Evolutionary conservation across 225 moss, liverwort and hornwort genomes (phyloP), one percentile per base, ranked within the genome.

Genomic region (Marchantia paleacea): DNA sequence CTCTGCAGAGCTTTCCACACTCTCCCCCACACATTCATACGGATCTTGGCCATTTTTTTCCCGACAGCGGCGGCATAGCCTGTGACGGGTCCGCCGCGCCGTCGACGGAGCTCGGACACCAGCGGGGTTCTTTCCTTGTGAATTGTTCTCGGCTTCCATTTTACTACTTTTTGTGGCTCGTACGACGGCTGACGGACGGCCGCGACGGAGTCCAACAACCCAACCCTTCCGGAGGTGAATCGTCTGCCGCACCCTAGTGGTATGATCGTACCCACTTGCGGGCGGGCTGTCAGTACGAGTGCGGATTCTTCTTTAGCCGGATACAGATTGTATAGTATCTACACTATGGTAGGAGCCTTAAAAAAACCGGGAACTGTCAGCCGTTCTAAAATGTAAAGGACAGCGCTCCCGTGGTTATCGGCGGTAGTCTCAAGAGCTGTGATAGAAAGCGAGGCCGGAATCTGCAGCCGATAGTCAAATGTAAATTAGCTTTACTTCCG

Each of bases 401-500:
- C 58, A 75, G 60, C 30, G 16, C 55, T 75, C 29, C 57, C n/a
- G 75, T 57, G 30, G 16, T 13, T 58, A 75, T 58, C 57, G 14
- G 58, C 58, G 19, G 75, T 29, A 60, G 58, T 47, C 16, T 58
- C 75, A 76, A 61, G 75, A 76, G 75, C 75, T 60, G 75, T 58
- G 60, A 60, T 14, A 8, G 58, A 76, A 76, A 58, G 10, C 9
- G 60, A 58, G 75, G 75, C 75, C 75, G 75, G 75, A 31, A 47
- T 31, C 58, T 76, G 58, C 75, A 60, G 75, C 58, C 54, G 19
- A 4, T 76, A 61, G 22, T 18, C 58, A 30, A 31, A 20, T 76
- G 58, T 76, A 60, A 15, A 75, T 55, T 75, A 55, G 75, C 31
- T 76, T 76, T 60, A 29, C 31, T 10, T 58, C 13, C 31, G 19